Evolutionary conservation across 768 basidiomycete species (phyloP).

Genomic region (Grammothele lineata): DNA sequence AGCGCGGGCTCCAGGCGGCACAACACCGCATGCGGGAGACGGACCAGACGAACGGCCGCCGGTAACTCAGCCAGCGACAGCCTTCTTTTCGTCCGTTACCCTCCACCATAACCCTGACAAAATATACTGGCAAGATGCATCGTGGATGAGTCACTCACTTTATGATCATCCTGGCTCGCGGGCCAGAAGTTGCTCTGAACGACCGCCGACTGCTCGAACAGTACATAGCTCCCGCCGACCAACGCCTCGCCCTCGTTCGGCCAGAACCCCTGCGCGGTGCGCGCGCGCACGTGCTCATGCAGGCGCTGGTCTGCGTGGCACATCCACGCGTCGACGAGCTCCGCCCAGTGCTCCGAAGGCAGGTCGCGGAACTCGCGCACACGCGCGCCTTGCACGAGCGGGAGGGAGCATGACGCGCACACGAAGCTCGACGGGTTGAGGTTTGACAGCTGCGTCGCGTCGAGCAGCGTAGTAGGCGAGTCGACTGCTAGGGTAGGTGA

Average conservation of each 20-base stretch:
- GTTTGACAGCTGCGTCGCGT: conserved; percentile 59
- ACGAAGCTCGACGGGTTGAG: conserved; percentile 61
- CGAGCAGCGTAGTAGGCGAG: conserved; percentile 50
- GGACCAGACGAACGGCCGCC: conserved; percentile 43
- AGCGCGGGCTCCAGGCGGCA: conserved; percentile 48
- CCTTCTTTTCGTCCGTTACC: conserved; percentile 85
- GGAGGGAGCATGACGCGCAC: conserved; percentile 77
- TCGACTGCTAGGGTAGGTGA: conserved; percentile 16
- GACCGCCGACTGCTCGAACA: conserved; percentile 65
- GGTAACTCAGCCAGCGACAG: conserved; percentile 71
- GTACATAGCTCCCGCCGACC: conserved; percentile 86
- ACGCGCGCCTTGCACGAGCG: conserved; percentile 50
- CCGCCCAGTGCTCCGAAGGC: conserved; percentile 96
- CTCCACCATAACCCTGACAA: too few relatives aligned
- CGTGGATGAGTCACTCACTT: too few relatives aligned
- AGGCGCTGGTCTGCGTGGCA: conserved; percentile 90
- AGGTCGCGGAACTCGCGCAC: conserved; percentile 69
- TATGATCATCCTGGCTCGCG: conserved; percentile 31
- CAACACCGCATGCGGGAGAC: conserved; percentile 8
- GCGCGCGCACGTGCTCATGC: conserved; percentile 60
- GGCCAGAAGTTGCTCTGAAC: conserved; percentile 48
- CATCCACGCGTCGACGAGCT: conserved; percentile 98
- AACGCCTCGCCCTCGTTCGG: conserved; percentile 68
- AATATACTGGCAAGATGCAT: too few relatives aligned
- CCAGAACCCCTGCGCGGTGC: conserved; percentile 70